Percentiles rank a stretch among this genome's conserved stretches.
phyloP scores from a whole-genome alignment of 768 basidiomycete species.

The Gyrodon lividus region DNA sequence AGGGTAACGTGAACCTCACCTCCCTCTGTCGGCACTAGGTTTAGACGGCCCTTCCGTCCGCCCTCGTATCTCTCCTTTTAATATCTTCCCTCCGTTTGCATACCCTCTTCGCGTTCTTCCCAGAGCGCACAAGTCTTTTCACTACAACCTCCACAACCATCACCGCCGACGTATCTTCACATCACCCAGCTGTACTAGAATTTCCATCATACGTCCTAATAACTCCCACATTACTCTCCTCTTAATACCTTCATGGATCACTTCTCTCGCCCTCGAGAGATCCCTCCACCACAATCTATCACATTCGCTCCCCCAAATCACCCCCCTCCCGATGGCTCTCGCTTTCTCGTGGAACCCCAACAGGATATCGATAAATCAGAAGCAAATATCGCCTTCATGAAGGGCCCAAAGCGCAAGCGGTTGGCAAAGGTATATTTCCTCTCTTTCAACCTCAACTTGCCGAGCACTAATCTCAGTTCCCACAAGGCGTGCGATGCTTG shows the following conservation, averaged over 20 bases:
- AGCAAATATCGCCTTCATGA: slow-evolving; percentile 43
- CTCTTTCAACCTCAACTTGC: neutral
- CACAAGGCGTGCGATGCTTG: slow-evolving; percentile 75
- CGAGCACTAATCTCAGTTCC: slow-evolving; percentile 7
- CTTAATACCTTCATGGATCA: slow-evolving; percentile 36
- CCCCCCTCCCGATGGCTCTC: slow-evolving; percentile 21
- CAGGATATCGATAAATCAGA: slow-evolving; percentile 31
- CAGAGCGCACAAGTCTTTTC: neutral
- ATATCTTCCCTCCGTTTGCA: slow-evolving; percentile 18
- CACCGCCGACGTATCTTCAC: neutral
- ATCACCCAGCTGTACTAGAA: neutral
- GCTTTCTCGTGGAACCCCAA: slow-evolving; percentile 16
- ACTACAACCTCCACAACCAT: neutral
- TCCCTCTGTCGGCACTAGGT: slow-evolving; percentile 19
- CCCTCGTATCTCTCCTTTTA: slow-evolving; percentile 18
- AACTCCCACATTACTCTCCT: neutral
- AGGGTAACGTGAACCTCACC: slow-evolving; percentile 24
- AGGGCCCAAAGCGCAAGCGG: slow-evolving; percentile 53
- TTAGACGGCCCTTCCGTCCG: slow-evolving; percentile 27
- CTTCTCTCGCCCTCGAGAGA: slow-evolving; percentile 26
- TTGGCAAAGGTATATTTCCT: slow-evolving; percentile 44
- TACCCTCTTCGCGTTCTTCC: slow-evolving; percentile 1
- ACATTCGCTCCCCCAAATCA: slow-evolving; percentile 23
- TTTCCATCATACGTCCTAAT: neutral
- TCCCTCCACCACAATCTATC: slow-evolving; percentile 17